These are phyloP conservation scores for Fonsecaea erecta DNA, from an alignment of 2,329 filamentous ascomycete species.

Conservation along the genomic window DNA sequence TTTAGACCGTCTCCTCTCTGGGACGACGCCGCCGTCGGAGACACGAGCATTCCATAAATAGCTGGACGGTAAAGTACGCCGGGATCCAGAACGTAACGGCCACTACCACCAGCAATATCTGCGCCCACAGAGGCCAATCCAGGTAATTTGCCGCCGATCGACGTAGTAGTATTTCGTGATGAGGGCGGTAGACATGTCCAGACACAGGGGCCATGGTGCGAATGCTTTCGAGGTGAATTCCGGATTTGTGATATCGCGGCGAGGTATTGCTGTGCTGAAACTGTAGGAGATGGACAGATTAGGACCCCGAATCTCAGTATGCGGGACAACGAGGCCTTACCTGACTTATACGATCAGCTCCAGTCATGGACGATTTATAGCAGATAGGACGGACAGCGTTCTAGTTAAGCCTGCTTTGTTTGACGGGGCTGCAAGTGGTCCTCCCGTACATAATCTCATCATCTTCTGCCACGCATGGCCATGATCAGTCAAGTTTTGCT, in stretches of 20 bases:
- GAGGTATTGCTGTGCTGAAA: too few relatives aligned
- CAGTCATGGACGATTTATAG: neutral
- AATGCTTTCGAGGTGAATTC: neutral
- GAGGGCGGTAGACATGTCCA: neutral
- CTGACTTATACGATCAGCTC: neutral
- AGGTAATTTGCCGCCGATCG: constrained; percentile 20
- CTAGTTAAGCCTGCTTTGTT: neutral
- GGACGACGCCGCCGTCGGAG: constrained; percentile 2
- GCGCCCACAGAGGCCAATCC: constrained; percentile 30
- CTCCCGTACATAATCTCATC: neutral
- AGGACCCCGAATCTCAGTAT: neutral
- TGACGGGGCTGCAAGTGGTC: neutral
- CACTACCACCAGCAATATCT: constrained; percentile 27
- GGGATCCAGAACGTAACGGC: constrained; percentile 31
- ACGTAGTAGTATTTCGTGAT: constrained; percentile 4
- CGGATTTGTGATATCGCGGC: neutral
- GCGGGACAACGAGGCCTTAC: neutral
- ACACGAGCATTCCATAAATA: constrained; percentile 25
- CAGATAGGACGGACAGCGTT: neutral
- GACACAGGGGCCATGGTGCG: constrained; percentile 14
- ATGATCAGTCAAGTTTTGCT: neutral
- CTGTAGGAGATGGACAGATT: neutral
- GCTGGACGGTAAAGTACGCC: constrained; percentile 27
- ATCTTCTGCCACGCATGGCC: neutral
- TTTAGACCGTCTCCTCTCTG: neutral